Percentiles rank a stretch among this genome's conserved stretches.
phyloP scores from a whole-genome alignment of 2,329 filamentous ascomycete genomes.

The Paecilomyces sp. region DNA sequence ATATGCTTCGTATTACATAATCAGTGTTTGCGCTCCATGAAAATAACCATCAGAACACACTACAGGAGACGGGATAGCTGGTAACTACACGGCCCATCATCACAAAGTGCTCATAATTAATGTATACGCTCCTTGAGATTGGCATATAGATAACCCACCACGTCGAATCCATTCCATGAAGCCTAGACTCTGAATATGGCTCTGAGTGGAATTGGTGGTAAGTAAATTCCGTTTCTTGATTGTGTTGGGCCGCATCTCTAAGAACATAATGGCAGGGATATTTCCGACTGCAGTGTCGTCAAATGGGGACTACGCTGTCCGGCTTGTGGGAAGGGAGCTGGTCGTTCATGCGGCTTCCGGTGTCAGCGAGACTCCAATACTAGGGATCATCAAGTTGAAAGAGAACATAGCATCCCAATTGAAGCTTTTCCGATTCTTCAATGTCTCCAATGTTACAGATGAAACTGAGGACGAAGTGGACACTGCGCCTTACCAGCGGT shows the following conservation, averaged over 20 bases:
- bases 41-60: not conserved
- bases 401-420: conserved; percentile 15
- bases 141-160: not conserved
- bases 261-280: not conserved
- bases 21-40: not conserved
- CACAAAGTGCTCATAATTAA: not conserved
- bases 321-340: conserved; percentile 19
- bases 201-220: not conserved
- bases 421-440: conserved; percentile 25
- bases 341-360: conserved; percentile 22
- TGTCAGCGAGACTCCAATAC: conserved; percentile 21
- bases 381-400: conserved; percentile 24
- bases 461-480: conserved; percentile 2
- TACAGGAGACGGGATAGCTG: not conserved
- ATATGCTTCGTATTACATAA: not conserved
- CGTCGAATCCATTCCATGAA: not conserved
- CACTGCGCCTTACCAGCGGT: conserved; percentile 16
- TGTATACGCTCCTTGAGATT: not conserved
- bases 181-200: not conserved
- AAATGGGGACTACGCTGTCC: conserved; percentile 8
- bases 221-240: conserved; percentile 1
- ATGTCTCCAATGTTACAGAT: conserved; percentile 1
- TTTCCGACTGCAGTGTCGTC: conserved; percentile 15
- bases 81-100: not conserved
- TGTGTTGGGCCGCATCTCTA: not conserved